Evolutionary conservation across 192 early-diverging fungal genomes (phyloP).

Genomic region (Rhizoclosmatium globosum): DNA sequence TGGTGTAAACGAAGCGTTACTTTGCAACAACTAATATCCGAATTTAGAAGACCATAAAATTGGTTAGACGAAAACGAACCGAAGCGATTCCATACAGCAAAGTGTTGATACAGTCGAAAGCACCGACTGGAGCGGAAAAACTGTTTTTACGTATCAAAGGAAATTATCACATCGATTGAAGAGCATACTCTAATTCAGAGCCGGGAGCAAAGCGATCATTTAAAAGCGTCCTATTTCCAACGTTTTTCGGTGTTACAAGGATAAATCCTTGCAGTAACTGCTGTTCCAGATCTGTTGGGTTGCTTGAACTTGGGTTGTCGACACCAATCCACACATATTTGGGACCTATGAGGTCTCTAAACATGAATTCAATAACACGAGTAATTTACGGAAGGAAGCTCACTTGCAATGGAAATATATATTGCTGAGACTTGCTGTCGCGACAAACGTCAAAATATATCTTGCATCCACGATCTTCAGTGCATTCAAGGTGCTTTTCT

Average conservation of each 20-base stretch:
- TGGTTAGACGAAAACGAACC: not conserved
- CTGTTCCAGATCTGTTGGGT: not conserved
- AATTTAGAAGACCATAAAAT: not conserved
- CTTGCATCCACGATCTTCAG: conserved; percentile 4
- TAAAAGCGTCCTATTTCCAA: too few species aligned
- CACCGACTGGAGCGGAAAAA: conserved; percentile 5
- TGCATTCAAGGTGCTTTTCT: not conserved
- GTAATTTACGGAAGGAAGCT: not conserved
- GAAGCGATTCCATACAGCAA: conserved; percentile 11
- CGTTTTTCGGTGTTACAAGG: conserved; percentile 12
- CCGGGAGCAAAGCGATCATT: too few species aligned
- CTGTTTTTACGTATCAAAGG: too few species aligned
- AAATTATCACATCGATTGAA: too few species aligned
- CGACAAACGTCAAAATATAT: conserved; percentile 24
- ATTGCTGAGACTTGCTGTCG: not conserved
- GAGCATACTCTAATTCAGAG: too few species aligned
- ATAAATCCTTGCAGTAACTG: conserved; percentile 13
- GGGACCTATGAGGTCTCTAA: not conserved
- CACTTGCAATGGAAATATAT: conserved; percentile 21
- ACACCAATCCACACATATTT: not conserved
- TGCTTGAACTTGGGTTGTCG: not conserved
- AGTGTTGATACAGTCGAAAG: conserved; percentile 27
- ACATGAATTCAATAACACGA: not conserved
- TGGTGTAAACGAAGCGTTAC: not conserved
- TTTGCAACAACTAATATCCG: not conserved